Conservation (phyloP, 1,139 yeast genomes). For the Magnusiomyces paraingens region DNA sequence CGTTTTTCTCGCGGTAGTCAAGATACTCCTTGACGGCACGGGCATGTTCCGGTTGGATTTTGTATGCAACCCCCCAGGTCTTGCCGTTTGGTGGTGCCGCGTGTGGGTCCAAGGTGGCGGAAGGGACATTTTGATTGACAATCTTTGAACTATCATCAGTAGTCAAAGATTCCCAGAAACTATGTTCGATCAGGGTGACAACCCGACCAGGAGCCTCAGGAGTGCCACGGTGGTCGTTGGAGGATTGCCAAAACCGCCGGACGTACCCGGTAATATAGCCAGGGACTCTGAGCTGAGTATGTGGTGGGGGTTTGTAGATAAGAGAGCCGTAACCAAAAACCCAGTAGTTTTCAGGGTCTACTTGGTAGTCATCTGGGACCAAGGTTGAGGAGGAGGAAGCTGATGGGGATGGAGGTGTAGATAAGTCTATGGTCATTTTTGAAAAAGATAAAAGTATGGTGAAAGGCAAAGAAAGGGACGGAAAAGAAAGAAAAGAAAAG, state of each 20-base stretch:
- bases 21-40: slow-evolving; percentile 57
- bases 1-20: slow-evolving; percentile 82
- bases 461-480: no score
- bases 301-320: slow-evolving; percentile 88
- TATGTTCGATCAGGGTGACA: slow-evolving; percentile 60
- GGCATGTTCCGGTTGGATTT: slow-evolving; percentile 62
- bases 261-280: slow-evolving; percentile 73
- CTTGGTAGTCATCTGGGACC: neutral
- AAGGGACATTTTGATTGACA: no score
- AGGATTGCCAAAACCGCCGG: slow-evolving; percentile 86
- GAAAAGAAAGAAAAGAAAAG: no score
- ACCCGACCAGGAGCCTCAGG: slow-evolving; percentile 83
- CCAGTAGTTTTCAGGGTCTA: slow-evolving; percentile 41
- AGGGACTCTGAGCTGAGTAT: slow-evolving; percentile 52
- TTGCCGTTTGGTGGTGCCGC: slow-evolving; percentile 40
- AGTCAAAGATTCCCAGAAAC: slow-evolving; percentile 41
- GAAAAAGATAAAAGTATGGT: no score
- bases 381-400: no score
- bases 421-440: no score
- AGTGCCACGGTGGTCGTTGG: slow-evolving; percentile 87
- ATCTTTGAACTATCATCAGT: neutral
- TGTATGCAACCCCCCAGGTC: slow-evolving; percentile 81
- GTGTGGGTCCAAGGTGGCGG: slow-evolving; percentile 36
- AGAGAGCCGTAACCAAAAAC: slow-evolving; percentile 88
- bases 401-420: no score